A percentile compares a stretch with the other conserved stretches of the same genome.
These are phyloP conservation scores for Myxozyma lipomycoides DNA, from an alignment of 805 yeast genomes.

Conservation along the genomic window DNA sequence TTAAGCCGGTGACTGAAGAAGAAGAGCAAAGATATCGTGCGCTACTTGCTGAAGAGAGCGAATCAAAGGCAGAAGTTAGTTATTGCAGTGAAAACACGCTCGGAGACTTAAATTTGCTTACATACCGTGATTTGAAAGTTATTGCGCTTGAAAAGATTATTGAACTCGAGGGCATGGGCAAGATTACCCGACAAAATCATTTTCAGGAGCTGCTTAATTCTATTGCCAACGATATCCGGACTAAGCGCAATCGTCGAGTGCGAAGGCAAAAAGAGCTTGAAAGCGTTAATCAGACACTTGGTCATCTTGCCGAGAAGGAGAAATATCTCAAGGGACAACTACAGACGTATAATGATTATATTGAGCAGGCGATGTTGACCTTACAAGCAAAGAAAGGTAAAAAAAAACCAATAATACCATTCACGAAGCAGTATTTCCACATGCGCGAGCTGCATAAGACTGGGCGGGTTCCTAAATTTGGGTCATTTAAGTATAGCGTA, in stretches of 20 bases:
- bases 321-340: conserved; percentile 43
- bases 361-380: conserved; percentile 49
- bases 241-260: conserved; percentile 51
- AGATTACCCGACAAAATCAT: conserved; percentile 60
- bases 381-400: conserved; percentile 43
- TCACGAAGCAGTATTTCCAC: conserved; percentile 72
- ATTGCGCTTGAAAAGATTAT: conserved; percentile 68
- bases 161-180: conserved; percentile 66
- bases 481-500: conserved; percentile 72
- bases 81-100: conserved; percentile 29
- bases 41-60: conserved; percentile 49
- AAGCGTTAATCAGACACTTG: conserved; percentile 45
- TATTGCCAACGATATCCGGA: conserved; percentile 72
- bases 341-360: conserved; percentile 45
- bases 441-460: conserved; percentile 63
- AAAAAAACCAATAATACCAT: conserved; percentile 41
- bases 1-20: conserved; percentile 59
- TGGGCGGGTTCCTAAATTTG: conserved; percentile 61
- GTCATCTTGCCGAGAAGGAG: conserved; percentile 46
- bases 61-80: conserved; percentile 18
- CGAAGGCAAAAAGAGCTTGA: conserved; percentile 47
- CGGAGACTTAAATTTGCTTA: conserved; percentile 25
- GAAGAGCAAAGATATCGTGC: conserved; percentile 66
- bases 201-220: conserved; percentile 78
- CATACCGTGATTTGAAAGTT: conserved; percentile 74